phyloP scores from a whole-genome alignment of 495 filamentous ascomycete species.

The Delitschia confertaspora region DNA sequence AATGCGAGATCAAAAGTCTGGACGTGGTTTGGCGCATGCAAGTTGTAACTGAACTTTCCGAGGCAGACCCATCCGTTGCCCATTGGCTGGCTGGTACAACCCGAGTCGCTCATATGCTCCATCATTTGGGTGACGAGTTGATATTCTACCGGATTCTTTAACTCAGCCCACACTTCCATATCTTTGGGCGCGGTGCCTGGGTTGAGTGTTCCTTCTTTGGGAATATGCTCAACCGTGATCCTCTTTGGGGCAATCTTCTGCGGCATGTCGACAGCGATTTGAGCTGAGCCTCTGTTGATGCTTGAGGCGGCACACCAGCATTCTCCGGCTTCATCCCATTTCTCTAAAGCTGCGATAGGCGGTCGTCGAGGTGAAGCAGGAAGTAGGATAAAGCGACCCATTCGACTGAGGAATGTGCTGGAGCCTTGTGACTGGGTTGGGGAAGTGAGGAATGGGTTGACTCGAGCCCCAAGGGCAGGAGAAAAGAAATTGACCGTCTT shows the following conservation, averaged over 20 bases:
- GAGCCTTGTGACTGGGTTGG: constrained; percentile 10
- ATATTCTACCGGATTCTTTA: constrained; percentile 24
- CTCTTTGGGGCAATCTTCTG: constrained; percentile 44
- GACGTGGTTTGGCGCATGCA: constrained; percentile 36
- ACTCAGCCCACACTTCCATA: constrained; percentile 51
- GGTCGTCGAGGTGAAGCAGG: constrained; percentile 18
- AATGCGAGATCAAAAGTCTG: constrained; percentile 43
- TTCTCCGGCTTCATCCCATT: constrained; percentile 54
- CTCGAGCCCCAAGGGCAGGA: constrained; percentile 24
- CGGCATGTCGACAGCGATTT: constrained; percentile 43
- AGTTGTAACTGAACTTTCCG: constrained; percentile 45
- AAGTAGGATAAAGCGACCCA: constrained; percentile 5
- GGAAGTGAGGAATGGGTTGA: constrained; percentile 31
- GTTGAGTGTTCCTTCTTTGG: constrained; percentile 44
- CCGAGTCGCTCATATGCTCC: not conserved
- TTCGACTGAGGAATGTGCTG: not conserved
- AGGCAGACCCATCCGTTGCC: constrained; percentile 42
- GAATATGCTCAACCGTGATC: constrained; percentile 56
- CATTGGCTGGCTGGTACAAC: constrained; percentile 6
- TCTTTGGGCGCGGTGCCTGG: constrained; percentile 47
- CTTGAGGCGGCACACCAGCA: constrained; percentile 54
- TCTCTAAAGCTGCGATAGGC: constrained; percentile 41
- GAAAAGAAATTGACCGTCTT: constrained; percentile 33
- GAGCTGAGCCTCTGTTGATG: constrained; percentile 28
- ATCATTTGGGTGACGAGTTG: constrained; percentile 15